A percentile compares a stretch with the other conserved stretches of the same genome.
These are phyloP conservation scores for Ustilago nuda DNA, from an alignment of 1,284 basidiomycete genomes.

Conservation along the genomic window DNA sequence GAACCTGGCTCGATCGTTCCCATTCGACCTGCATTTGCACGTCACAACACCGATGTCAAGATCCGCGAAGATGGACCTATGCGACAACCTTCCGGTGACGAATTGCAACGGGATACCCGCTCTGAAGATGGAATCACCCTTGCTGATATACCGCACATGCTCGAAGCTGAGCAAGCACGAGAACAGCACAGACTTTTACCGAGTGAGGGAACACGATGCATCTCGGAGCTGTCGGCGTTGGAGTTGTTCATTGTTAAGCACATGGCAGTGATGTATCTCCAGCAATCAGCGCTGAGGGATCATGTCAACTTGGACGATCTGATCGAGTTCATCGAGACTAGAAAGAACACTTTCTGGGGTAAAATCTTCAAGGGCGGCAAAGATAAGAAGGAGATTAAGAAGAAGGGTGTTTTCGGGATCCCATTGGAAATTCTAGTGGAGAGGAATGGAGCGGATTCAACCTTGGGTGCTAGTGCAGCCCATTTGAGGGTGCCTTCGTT, in stretches of 20 bases:
- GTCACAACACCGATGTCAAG: conserved; percentile 87
- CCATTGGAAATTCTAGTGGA: conserved; percentile 95
- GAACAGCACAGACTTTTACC: conserved; percentile 81
- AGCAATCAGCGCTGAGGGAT: conserved; percentile 81
- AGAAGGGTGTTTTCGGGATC: conserved; percentile 83
- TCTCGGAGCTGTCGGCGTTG: conserved; percentile 85
- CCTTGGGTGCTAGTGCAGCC: conserved; percentile 86
- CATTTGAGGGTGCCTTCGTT: conserved; percentile 92
- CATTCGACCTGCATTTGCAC: conserved; percentile 79
- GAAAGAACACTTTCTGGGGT: conserved; percentile 96
- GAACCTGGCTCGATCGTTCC: conserved; percentile 69
- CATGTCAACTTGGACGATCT: conserved; percentile 84
- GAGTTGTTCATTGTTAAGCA: conserved; percentile 93
- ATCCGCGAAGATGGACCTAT: conserved; percentile 80
- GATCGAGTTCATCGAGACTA: conserved; percentile 88
- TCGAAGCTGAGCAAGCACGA: conserved; percentile 89
- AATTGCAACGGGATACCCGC: conserved; percentile 45
- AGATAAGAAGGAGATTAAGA: conserved; percentile 76
- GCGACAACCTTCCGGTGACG: conserved; percentile 61
- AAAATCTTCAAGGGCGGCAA: conserved; percentile 89
- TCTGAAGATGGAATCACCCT: conserved; percentile 88
- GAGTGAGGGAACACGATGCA: conserved; percentile 78
- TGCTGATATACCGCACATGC: conserved; percentile 93
- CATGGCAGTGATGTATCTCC: conserved; percentile 83
- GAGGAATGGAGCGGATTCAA: conserved; percentile 90